Conservation (phyloP, 192 early-diverging fungal genomes). For the Podila clonocystis region DNA sequence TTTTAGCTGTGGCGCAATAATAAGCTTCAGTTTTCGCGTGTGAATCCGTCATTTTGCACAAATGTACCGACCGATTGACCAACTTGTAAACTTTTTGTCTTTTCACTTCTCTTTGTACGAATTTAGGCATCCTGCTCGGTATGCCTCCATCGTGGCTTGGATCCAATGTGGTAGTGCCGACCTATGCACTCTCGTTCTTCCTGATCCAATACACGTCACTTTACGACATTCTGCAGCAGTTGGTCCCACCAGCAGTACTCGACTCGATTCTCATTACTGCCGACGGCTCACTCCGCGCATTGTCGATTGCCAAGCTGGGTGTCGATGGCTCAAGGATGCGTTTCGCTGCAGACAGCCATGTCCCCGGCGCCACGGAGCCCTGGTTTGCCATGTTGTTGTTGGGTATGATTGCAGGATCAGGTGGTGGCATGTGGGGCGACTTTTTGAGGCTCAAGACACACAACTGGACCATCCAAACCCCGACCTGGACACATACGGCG, state of each 20-base stretch:
- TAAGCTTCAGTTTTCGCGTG: neutral
- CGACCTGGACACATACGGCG: slow-evolving; percentile 15
- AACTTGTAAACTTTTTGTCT: no score
- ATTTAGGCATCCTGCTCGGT: slow-evolving; percentile 40
- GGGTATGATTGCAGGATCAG: slow-evolving; percentile 41
- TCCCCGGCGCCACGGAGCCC: slow-evolving; percentile 13
- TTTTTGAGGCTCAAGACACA: slow-evolving; percentile 33
- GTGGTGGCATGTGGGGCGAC: slow-evolving; percentile 48
- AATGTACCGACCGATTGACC: neutral
- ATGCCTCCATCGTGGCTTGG: slow-evolving; percentile 55
- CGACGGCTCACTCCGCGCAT: slow-evolving; percentile 32
- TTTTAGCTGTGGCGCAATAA: neutral
- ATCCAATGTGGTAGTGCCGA: slow-evolving; percentile 43
- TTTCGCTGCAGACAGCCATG: slow-evolving; percentile 41
- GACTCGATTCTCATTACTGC: slow-evolving; percentile 29
- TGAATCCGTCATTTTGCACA: neutral
- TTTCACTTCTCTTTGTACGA: neutral
- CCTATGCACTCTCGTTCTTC: slow-evolving; percentile 36
- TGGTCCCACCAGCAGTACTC: slow-evolving; percentile 28
- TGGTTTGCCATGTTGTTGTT: slow-evolving; percentile 47
- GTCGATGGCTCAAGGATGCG: slow-evolving; percentile 50
- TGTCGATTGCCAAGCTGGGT: slow-evolving; percentile 40
- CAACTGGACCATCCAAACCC: slow-evolving; percentile 28
- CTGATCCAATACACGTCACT: slow-evolving; percentile 38
- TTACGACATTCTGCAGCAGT: slow-evolving; percentile 29